phyloP scores from a whole-genome alignment of 495 filamentous ascomycete genomes.

The Viridothelium virens region DNA sequence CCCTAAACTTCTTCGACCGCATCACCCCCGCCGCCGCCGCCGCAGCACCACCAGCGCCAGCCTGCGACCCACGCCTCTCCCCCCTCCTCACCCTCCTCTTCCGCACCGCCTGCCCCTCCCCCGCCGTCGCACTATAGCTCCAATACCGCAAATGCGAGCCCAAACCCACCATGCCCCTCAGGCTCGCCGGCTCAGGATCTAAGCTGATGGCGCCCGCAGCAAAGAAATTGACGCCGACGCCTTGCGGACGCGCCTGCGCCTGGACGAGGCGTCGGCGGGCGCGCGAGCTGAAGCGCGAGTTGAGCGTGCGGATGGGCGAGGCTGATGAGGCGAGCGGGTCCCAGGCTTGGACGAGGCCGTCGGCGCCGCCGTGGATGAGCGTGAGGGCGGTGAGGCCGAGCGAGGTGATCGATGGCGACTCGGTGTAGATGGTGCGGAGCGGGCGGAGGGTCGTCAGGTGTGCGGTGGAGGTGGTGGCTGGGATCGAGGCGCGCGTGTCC shows the following conservation, averaged over 20 bases:
- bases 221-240: slow-evolving; percentile 67
- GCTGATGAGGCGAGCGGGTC: slow-evolving; percentile 79
- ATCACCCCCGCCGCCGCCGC: slow-evolving; percentile 14
- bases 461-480: slow-evolving; percentile 43
- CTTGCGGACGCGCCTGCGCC: slow-evolving; percentile 57
- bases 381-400: slow-evolving; percentile 82
- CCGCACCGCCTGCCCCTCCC: slow-evolving; percentile 56
- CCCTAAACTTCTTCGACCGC: slow-evolving; percentile 2
- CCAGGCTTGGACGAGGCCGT: slow-evolving; percentile 94
- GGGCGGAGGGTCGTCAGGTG: slow-evolving; percentile 52
- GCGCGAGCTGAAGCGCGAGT: slow-evolving; percentile 76
- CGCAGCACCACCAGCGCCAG: too few relatives aligned
- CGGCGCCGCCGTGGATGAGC: slow-evolving; percentile 85
- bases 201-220: slow-evolving; percentile 76
- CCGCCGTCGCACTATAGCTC: slow-evolving; percentile 70
- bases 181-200: slow-evolving; percentile 78
- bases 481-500: slow-evolving; percentile 65
- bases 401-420: slow-evolving; percentile 80
- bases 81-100: slow-evolving; percentile 56
- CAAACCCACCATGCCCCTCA: slow-evolving; percentile 87
- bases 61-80: slow-evolving; percentile 45
- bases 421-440: slow-evolving; percentile 75
- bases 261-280: slow-evolving; percentile 67
- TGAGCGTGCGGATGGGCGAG: slow-evolving; percentile 77
- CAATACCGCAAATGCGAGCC: slow-evolving; percentile 86